Base-by-base conservation (phyloP, 1,139 yeast genomes). In the Blastobotrys serpentis region DNA sequence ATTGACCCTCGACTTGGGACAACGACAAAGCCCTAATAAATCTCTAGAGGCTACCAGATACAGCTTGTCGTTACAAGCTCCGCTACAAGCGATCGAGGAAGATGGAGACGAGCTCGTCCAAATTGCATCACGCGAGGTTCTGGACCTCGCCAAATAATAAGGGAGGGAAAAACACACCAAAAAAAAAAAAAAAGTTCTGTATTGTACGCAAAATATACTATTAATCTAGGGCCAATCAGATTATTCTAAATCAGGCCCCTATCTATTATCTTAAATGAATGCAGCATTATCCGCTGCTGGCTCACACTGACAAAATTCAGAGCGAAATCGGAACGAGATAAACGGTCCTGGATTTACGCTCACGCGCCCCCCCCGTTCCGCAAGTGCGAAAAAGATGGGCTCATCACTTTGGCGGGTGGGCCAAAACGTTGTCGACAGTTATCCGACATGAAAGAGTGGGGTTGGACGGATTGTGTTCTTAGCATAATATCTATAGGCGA, bases 71-170 rank as follows among this genome's bases (percentile, higher is more conserved):
- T 30, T 55, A 19, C 46, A 37, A 13, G 22, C 48, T 11, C 56
- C 56, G 2, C 34, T 54, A 22, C 56, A 54, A 34, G 43, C 54
- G 14, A 54, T 54, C 17, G 49, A 53, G 38, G 56, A 53, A 40
- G 56, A 52, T 18, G 16, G 23, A n/a, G 38, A 46, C 23, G 50
- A 47, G 29, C 48, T 50, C n/a, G 50, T 44, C 16, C 50, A 50
- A 22, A 50, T 50, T 21, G 53, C 53, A 26, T 50, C 52, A 2
- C 46, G 52, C 11, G 52, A 49, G 33, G 52, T 49, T 8, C 42
- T 49, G 8, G 41, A 48, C 25, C 25, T 36, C 14, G 32, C 32
- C 4, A 29, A 29, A 14, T 29, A 29, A 29, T 23, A n/a, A n/a
- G n/a, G n/a, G n/a, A n/a, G n/a, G n/a, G n/a, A n/a, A n/a, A n/a